Conservation (phyloP, 306 rosid species). For the Biancaea sappan region DNA sequence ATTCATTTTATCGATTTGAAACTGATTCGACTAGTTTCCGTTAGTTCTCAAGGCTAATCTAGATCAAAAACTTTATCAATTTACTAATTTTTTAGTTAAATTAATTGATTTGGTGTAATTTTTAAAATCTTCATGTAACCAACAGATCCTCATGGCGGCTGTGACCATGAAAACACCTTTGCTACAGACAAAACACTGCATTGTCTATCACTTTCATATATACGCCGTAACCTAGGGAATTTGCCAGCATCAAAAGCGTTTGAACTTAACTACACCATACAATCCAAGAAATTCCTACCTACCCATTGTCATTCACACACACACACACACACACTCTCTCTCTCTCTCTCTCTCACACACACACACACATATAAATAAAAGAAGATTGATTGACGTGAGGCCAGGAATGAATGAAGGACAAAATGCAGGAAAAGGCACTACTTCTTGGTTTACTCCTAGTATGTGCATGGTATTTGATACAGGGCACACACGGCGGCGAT, state of each 20-base stretch:
- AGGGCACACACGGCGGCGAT: conserved; percentile 11
- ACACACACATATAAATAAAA: neutral
- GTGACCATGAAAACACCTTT: conserved; percentile 1
- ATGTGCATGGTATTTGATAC: conserved; percentile 33
- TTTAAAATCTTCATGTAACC: no score
- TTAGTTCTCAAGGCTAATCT: no score
- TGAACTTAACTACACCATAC: conserved; percentile 11
- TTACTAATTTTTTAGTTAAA: no score
- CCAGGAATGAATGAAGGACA: neutral
- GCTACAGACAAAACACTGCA: conserved; percentile 40
- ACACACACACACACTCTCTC: no score
- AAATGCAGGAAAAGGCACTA: conserved; percentile 15
- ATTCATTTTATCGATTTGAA: no score
- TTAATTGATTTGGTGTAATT: no score
- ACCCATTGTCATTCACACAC: neutral
- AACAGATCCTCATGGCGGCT: conserved; percentile 23
- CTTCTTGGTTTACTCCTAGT: conserved; percentile 28
- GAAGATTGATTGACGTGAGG: neutral
- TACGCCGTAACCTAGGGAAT: conserved; percentile 39
- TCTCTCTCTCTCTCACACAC: no score
- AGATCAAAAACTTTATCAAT: no score
- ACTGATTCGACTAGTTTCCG: no score
- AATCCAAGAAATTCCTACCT: conserved; percentile 30
- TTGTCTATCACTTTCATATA: conserved; percentile 33
- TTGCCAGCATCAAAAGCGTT: conserved; percentile 31